phyloP scores from a whole-genome alignment of 805 yeast species.

The Saccharomycopsis javanensis region DNA sequence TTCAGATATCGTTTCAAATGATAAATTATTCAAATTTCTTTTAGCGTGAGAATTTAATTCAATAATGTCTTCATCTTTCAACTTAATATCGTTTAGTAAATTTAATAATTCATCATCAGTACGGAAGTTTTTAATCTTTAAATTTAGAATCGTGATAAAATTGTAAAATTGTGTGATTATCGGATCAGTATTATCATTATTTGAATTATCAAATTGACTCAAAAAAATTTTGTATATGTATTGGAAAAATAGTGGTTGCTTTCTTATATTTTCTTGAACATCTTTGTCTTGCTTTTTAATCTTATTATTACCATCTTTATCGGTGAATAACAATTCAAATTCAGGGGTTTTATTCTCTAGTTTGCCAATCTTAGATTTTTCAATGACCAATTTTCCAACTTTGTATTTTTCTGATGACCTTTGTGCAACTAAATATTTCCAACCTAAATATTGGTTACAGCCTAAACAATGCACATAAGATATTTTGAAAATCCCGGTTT shows the following conservation, averaged over 20 bases:
- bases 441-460: slow-evolving; percentile 47
- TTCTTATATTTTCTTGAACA: neutral
- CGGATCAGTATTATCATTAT: neutral
- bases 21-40: neutral
- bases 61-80: neutral
- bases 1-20: neutral
- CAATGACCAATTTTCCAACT: slow-evolving; percentile 38
- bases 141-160: neutral
- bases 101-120: neutral
- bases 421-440: slow-evolving; percentile 50
- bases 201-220: neutral
- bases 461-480: slow-evolving; percentile 48
- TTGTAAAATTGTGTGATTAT: neutral
- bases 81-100: neutral
- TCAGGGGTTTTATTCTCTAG: neutral
- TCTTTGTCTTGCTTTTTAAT: neutral
- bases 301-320: neutral
- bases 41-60: neutral
- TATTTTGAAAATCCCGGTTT: slow-evolving; percentile 50
- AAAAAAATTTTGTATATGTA: neutral
- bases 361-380: neutral
- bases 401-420: slow-evolving; percentile 42
- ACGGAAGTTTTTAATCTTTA: neutral
- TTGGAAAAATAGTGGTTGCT: neutral
- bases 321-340: neutral